A percentile compares a stretch with the other conserved stretches of the same genome.
Conservation (phyloP, 1,284 basidiomycete genomes). For the Fomes fomentarius region DNA sequence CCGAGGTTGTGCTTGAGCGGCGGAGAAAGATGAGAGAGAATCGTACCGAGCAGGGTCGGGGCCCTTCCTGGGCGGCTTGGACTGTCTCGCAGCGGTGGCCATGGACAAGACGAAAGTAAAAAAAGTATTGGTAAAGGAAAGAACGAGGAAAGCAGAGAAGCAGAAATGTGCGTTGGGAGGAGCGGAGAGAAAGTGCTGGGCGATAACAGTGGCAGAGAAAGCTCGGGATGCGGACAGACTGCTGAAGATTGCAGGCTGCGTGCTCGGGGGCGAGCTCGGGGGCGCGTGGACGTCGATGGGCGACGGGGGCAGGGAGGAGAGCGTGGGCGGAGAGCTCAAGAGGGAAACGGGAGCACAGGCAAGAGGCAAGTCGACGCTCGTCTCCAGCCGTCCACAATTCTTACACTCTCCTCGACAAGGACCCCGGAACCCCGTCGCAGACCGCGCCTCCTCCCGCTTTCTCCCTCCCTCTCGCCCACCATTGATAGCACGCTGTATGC, state of each 20-base stretch:
- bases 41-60: constrained; percentile 61
- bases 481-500: background rate
- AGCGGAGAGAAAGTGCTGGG: constrained; percentile 23
- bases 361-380: constrained; percentile 18
- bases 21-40: constrained; percentile 11
- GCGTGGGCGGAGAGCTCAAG: constrained; percentile 19
- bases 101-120: constrained; percentile 39
- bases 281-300: constrained; percentile 20
- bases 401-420: constrained; percentile 7
- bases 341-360: constrained; percentile 22
- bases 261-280: constrained; percentile 14
- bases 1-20: background rate
- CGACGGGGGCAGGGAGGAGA: constrained; percentile 12
- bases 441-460: background rate
- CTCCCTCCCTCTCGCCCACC: background rate
- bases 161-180: constrained; percentile 22
- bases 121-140: constrained; percentile 32
- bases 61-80: constrained; percentile 62
- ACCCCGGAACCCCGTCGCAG: constrained; percentile 15
- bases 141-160: constrained; percentile 36
- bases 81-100: constrained; percentile 63
- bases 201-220: constrained; percentile 37
- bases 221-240: constrained; percentile 19
- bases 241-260: constrained; percentile 4
- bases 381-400: constrained; percentile 20